Conservation (phyloP, 306 rosid genomes). For the Hylodesmum podocarpum region DNA sequence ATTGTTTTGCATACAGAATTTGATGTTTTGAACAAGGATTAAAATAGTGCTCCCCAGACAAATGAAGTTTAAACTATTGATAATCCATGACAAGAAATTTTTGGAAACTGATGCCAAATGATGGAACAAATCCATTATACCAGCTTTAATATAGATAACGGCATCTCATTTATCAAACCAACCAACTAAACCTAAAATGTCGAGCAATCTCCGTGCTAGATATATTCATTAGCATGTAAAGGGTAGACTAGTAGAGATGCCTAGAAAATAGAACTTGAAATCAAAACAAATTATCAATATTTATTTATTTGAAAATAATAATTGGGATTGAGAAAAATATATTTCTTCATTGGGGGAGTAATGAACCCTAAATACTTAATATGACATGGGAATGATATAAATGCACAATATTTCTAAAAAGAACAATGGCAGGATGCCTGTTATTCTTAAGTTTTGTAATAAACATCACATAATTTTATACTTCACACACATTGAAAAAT, state of each 20-base stretch:
- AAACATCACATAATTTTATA: neutral
- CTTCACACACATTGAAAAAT: neutral
- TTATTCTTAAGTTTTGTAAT: neutral
- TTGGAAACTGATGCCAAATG: neutral
- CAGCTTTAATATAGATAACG: neutral
- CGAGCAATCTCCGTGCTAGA: neutral
- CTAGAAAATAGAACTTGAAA: neutral
- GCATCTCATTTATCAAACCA: neutral
- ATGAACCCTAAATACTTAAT: too few species aligned
- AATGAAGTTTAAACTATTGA: neutral
- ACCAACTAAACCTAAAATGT: neutral
- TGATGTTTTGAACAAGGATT: neutral
- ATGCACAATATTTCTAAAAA: too few species aligned
- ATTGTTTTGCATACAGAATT: neutral
- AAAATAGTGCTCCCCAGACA: neutral
- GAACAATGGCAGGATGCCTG: neutral
- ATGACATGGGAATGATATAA: too few species aligned
- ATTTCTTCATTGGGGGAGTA: neutral
- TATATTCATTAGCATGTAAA: neutral
- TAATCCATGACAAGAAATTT: neutral
- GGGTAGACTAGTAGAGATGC: neutral
- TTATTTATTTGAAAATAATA: neutral
- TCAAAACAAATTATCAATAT: neutral
- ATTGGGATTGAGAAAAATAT: neutral
- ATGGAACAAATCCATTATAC: neutral